These are phyloP conservation scores for Rhodamnia argentea DNA, from an alignment of 345 rosid genomes.

Conservation along the genomic window DNA sequence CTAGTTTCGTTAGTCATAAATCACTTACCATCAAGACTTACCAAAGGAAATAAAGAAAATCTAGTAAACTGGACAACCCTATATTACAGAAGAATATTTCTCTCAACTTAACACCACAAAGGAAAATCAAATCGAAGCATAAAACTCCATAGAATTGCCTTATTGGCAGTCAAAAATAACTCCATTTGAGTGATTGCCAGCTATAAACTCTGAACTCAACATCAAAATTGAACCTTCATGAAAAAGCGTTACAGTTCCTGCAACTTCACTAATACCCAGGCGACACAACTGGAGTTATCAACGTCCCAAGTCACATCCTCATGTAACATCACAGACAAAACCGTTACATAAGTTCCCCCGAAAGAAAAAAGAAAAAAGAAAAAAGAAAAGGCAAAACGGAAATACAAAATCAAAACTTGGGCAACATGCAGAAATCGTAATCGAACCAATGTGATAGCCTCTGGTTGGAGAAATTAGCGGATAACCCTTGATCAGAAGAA, in stretches of 20 bases:
- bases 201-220: not conserved
- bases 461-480: not conserved
- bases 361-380: not conserved
- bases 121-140: not conserved
- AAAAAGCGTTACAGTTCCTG: not conserved
- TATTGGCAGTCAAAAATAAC: not conserved
- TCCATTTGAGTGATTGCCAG: not conserved
- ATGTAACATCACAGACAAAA: not conserved
- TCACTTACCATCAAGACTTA: not conserved
- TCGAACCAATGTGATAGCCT: not conserved
- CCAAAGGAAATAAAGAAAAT: not conserved
- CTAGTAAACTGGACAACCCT: not conserved
- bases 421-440: not conserved
- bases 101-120: not conserved
- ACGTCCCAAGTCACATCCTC: not conserved
- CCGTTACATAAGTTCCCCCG: not conserved
- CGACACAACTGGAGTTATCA: not conserved
- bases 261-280: not conserved
- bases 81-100: not conserved
- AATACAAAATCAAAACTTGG: not conserved
- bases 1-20: not conserved
- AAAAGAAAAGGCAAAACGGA: not conserved
- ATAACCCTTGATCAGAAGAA: not conserved
- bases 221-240: not conserved
- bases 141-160: not conserved